These are phyloP conservation scores for Senna siamea DNA, from an alignment of 306 rosid species.

Conservation along the genomic window DNA sequence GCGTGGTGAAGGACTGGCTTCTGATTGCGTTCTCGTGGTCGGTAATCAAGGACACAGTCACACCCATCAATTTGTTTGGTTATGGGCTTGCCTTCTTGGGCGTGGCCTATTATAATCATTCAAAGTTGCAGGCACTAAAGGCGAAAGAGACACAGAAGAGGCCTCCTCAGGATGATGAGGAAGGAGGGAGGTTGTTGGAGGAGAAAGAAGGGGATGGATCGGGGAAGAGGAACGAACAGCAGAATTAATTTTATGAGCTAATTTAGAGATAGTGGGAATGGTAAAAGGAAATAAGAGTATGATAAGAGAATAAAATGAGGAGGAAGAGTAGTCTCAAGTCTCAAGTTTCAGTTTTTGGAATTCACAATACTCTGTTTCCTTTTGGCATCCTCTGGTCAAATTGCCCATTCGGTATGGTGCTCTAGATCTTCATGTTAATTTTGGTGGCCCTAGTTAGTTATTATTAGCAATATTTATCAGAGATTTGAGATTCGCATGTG, in stretches of 20 bases:
- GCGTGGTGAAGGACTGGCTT: conserved; percentile 70
- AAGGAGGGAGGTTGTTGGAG: conserved; percentile 54
- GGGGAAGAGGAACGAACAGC: conserved; percentile 49
- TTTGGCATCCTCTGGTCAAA: conserved; percentile 13
- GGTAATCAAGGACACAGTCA: conserved; percentile 66
- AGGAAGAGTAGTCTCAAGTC: not conserved
- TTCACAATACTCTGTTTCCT: conserved; percentile 16
- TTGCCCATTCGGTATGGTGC: conserved; percentile 42
- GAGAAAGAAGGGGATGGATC: conserved; percentile 53
- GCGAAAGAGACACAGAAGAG: conserved; percentile 68
- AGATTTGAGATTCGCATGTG: conserved; percentile 49
- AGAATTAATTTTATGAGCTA: conserved; percentile 19
- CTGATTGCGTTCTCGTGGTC: conserved; percentile 70
- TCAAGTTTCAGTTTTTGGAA: not conserved
- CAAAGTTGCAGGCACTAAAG: conserved; percentile 59
- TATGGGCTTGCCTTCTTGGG: conserved; percentile 67
- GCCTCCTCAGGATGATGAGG: conserved; percentile 54
- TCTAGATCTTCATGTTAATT: conserved; percentile 31
- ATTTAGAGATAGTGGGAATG: not conserved
- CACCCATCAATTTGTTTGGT: conserved; percentile 61
- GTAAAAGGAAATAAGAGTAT: not conserved
- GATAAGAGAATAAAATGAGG: conserved; percentile 50
- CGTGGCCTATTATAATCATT: conserved; percentile 65
- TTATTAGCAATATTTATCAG: conserved; percentile 13
- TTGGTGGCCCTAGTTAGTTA: conserved; percentile 19